Conservation (phyloP, 2,329 filamentous ascomycete genomes). For the Coniosporium tulheliwenetii region DNA sequence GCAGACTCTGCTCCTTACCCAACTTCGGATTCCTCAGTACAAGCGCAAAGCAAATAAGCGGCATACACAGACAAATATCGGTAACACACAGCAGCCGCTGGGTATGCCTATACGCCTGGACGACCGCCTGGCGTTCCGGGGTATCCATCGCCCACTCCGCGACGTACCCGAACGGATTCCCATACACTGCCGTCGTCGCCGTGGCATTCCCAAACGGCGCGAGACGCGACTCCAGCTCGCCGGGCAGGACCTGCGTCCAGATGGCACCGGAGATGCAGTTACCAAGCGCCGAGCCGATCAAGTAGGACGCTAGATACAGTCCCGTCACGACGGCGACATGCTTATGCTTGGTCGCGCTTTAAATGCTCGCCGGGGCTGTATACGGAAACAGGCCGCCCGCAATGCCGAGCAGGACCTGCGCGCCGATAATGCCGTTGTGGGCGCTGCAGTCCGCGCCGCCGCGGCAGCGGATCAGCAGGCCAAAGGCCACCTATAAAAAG, state of each 20-base stretch:
- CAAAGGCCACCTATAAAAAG: conserved; percentile 39
- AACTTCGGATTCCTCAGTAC: no score
- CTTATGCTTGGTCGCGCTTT: conserved; percentile 33
- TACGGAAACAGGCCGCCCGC: conserved; percentile 41
- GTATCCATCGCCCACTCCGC: conserved; percentile 40
- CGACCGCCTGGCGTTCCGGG: no score
- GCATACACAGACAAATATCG: no score
- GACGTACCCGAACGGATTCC: conserved; percentile 31
- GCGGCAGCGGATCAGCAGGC: conserved; percentile 39
- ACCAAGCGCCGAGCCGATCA: conserved; percentile 39
- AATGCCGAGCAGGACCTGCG: conserved; percentile 37
- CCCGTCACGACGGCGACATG: conserved; percentile 41
- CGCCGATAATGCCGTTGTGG: conserved; percentile 31
- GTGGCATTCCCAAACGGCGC: conserved; percentile 27
- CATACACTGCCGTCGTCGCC: conserved; percentile 34
- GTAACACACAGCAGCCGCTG: no score
- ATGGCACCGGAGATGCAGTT: conserved; percentile 36
- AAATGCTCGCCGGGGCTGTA: conserved; percentile 39
- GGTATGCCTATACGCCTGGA: no score
- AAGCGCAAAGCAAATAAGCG: no score
- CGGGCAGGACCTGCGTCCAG: conserved; percentile 32
- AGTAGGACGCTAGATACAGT: conserved; percentile 38
- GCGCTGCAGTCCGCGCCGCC: no score
- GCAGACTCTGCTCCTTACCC: no score
- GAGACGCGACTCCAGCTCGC: conserved; percentile 36